Base-by-base conservation (phyloP, 495 filamentous ascomycete genomes). In the Articulospora tetracladia region DNA sequence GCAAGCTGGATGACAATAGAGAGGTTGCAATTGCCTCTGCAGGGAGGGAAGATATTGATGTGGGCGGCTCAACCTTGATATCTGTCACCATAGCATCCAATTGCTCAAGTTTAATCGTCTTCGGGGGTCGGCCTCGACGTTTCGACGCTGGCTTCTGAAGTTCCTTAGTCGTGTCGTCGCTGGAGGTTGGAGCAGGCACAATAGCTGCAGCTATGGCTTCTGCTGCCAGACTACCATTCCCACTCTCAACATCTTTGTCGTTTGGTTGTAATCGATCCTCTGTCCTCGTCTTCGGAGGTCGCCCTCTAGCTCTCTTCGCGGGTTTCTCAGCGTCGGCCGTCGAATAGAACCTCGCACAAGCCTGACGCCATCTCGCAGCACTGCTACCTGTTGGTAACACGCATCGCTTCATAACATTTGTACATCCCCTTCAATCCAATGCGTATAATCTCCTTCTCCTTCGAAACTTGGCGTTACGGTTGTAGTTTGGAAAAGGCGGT, bases 331-430 rank as follows among this genome's bases (percentile, higher is more conserved):
- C 30, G 15, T 6, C n/a, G n/a, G n/a, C 30, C 6, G 6, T 15
- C 10, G 39, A 7, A 44, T 44, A 44, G 39, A 12, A 44, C 39
- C 39, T 12, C 39, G 11, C 39, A 3, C 8, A 12, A 7, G 39
- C 39, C 39, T 44, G 39, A 19, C 39, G 34, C 53, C 51, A 49
- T 26, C 27, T 49, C n/a, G 51, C 54, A 47, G 58, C 51, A 20
- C 26, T 44, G 50, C 58, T 67, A 64, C 61, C 58, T 58, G 30
- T 58, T 27, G 39, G 30, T 22, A 44, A 25, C 24, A 25, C 34
- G 54, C 49, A 64, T 64, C 50, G 57, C 17, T 47, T 57, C 65
- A 67, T 67, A 44, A 44, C 39, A 44, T 19, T 44, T 23, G 55
- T 61, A 67, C 61, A 61, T 58, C 19, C 55, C 55, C 27, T 23